Evolutionary conservation across 768 basidiomycete genomes (phyloP).

Genomic region (Sporobolomyces pararoseus): DNA sequence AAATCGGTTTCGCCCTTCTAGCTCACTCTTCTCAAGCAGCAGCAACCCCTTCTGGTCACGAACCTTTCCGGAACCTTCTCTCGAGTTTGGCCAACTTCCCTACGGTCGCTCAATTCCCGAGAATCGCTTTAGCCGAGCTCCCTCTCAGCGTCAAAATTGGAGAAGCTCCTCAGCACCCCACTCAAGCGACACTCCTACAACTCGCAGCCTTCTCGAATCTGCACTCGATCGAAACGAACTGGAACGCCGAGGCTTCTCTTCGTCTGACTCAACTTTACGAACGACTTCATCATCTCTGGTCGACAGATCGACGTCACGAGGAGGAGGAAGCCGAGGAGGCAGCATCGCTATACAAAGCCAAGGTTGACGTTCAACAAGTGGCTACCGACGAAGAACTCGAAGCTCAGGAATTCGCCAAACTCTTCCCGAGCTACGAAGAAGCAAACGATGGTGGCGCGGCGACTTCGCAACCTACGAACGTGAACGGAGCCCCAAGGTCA

Average conservation of each 20-base stretch:
- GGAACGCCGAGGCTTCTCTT: constrained; percentile 41
- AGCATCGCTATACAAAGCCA: constrained; percentile 71
- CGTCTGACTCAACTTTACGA: constrained; percentile 60
- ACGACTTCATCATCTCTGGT: constrained; percentile 74
- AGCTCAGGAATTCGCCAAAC: constrained; percentile 70
- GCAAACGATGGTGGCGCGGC: neutral
- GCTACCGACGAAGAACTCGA: constrained; percentile 70
- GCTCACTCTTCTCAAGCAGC: constrained; percentile 16
- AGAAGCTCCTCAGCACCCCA: constrained; percentile 34
- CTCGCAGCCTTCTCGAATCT: constrained; percentile 50
- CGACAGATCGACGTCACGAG: constrained; percentile 68
- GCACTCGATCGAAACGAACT: constrained; percentile 45
- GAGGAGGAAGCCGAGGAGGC: constrained; percentile 62
- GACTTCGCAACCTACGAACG: neutral
- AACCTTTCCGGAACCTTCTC: constrained; percentile 42
- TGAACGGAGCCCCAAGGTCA: neutral
- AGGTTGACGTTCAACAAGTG: constrained; percentile 57
- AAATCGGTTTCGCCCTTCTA: constrained; percentile 60
- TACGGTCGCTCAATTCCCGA: constrained; percentile 1
- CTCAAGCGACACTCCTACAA: constrained; percentile 39
- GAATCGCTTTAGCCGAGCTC: constrained; percentile 23
- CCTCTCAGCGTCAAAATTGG: constrained; percentile 38
- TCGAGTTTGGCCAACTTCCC: constrained; percentile 44
- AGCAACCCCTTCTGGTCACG: neutral
- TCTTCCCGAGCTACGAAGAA: constrained; percentile 78